These are phyloP conservation scores for Plasmodium falciparum DNA, from an alignment of 169 alveolate species.

Conservation along the genomic window DNA sequence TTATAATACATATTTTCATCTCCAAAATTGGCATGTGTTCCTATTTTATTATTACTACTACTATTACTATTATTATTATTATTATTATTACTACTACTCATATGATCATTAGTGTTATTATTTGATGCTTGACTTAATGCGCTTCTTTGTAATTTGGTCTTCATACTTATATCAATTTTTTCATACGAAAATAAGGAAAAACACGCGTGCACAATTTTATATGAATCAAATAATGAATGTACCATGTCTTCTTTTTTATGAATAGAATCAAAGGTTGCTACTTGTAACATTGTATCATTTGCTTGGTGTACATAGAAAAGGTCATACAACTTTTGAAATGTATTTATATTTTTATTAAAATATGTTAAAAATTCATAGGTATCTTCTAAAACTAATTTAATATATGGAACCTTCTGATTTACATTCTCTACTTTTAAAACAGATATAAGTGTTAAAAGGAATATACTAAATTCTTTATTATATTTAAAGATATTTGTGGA, in stretches of 20 bases:
- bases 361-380: neutral
- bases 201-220: slow-evolving; percentile 15
- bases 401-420: slow-evolving; percentile 2
- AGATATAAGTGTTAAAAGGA: slow-evolving; percentile 24
- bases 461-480: slow-evolving; percentile 40
- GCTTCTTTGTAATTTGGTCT: no score
- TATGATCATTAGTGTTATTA: neutral
- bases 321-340: slow-evolving; percentile 11
- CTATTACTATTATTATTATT: neutral
- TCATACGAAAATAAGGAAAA: slow-evolving; percentile 17
- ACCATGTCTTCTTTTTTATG: neutral
- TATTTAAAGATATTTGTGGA: slow-evolving; percentile 5
- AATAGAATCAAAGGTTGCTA: no score
- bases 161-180: neutral
- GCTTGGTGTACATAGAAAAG: neutral
- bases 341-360: neutral
- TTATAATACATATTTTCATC: neutral
- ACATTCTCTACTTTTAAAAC: slow-evolving; percentile 6
- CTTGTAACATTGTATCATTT: neutral
- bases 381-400: slow-evolving; percentile 15
- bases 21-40: neutral
- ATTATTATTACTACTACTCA: neutral
- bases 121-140: neutral
- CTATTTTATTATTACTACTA: neutral
- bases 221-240: slow-evolving; percentile 14